Percentiles rank a stretch among this genome's conserved stretches.
Conservation (phyloP, 176 grass and related monocot genomes). For the Carex kokanica region DNA sequence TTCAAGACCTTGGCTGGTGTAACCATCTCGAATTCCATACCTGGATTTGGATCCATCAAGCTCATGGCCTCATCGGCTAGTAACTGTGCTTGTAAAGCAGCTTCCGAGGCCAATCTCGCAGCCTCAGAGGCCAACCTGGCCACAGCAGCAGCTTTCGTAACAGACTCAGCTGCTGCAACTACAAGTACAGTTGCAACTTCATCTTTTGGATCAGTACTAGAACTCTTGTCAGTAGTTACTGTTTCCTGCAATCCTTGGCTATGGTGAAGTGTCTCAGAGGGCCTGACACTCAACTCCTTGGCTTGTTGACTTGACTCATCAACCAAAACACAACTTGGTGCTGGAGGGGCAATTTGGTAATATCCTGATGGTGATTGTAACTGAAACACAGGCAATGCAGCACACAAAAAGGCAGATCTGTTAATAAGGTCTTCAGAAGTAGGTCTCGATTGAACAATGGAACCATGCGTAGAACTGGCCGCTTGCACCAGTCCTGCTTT, state of each 20-base stretch:
- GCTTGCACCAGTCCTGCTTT: background rate
- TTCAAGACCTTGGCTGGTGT: slow-evolving; percentile 25
- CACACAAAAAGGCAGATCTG: background rate
- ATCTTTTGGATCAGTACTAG: background rate
- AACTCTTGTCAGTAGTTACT: slow-evolving; percentile 18
- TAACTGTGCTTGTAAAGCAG: slow-evolving; percentile 37
- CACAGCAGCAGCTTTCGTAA: slow-evolving; percentile 40
- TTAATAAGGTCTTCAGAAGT: slow-evolving; percentile 2
- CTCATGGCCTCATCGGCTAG: slow-evolving; percentile 36
- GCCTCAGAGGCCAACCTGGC: slow-evolving; percentile 38
- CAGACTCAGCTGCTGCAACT: slow-evolving; percentile 31
- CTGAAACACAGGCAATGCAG: slow-evolving; percentile 20
- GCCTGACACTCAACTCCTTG: slow-evolving; percentile 3
- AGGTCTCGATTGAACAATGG: background rate
- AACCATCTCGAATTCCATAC: slow-evolving; percentile 7
- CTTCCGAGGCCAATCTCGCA: slow-evolving; percentile 19
- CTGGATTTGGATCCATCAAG: slow-evolving; percentile 13
- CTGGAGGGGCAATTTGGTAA: slow-evolving; percentile 7
- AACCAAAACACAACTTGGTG: background rate
- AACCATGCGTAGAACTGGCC: background rate
- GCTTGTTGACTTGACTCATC: background rate
- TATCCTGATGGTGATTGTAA: background rate
- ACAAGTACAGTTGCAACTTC: slow-evolving; percentile 28
- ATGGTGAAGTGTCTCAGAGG: background rate
- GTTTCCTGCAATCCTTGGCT: background rate